Evolutionary conservation across 441 rosid genomes (phyloP), one percentile per base, ranked within the genome.

Genomic region (Melianthus villosus): DNA sequence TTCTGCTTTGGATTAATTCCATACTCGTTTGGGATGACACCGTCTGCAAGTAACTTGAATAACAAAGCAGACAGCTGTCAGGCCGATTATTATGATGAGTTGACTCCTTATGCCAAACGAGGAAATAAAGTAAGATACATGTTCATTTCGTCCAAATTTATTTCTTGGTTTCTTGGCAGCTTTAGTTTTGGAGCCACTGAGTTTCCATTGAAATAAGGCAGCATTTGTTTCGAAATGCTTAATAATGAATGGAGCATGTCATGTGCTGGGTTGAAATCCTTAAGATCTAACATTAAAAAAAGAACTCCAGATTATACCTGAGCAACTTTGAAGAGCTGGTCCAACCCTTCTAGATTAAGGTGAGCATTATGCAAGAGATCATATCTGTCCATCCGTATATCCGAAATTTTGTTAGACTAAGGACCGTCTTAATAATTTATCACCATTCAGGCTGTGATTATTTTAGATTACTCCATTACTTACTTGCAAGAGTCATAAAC

Each of bases 401-500:
- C 7, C 4, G 16, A 33, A n/a, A n/a, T n/a, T n/a, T n/a, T n/a
- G n/a, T n/a, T n/a, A n/a, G 14, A 33, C 18, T 13, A 14, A 18
- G 15, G 16, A 33, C 15, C 23, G 3, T 20, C 6, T 20, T 2
- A 20, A 20, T 2, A 20, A 2, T 20, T 20, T 20, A 20, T 20
- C 23, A 20, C 3, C 23, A 20, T 2, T 20, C 23, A 20, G 23
- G 23, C 6, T 2, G 3, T 20, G 23, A 20, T 6, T 20, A 20
- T 20, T 2, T 20, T 20, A 20, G 23, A 20, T 20, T 2, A 20
- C 49, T 4, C 44, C 30, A 37, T 28, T 11, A 73, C 99, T 82
- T 73, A 91, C 99, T 91, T 91, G 99, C 96, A 85, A 7, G 99
- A 92, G 73, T 92, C 99, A 42, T 92, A 92, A 50, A 92, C 79